Evolutionary conservation across 2,329 filamentous ascomycete species (phyloP).

Genomic region (Penicillium psychrosexuale): DNA sequence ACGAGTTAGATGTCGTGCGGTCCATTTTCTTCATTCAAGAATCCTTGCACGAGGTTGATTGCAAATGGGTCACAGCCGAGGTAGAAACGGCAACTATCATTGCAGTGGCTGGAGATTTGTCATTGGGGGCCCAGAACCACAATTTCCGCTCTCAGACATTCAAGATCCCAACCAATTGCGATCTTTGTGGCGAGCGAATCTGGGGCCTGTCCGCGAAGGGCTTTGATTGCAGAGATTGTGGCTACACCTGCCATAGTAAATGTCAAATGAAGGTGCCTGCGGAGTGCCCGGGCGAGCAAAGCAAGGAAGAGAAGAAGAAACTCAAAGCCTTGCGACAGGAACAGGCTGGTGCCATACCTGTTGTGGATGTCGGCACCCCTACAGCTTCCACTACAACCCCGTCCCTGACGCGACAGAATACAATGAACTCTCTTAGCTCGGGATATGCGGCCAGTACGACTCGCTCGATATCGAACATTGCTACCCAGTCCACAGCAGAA

Average conservation of each 20-base stretch:
- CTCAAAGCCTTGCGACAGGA: constrained; percentile 83
- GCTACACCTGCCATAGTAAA: constrained; percentile 97
- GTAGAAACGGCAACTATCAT: constrained; percentile 92
- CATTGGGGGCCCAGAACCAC: constrained; percentile 87
- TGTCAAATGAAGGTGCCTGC: constrained; percentile 98
- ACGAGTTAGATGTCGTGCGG: constrained; percentile 80
- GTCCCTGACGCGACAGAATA: constrained; percentile 72
- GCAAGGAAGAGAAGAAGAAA: constrained; percentile 93
- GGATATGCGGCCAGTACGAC: constrained; percentile 78
- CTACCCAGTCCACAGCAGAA: constrained; percentile 52
- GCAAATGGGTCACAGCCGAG: constrained; percentile 80
- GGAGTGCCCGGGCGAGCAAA: constrained; percentile 89
- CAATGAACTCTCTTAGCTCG: constrained; percentile 85
- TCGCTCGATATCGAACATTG: constrained; percentile 66
- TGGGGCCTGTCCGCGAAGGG: constrained; percentile 97
- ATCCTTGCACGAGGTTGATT: constrained; percentile 76
- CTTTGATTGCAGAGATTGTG: constrained; percentile 92
- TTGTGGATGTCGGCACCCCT: constrained; percentile 36
- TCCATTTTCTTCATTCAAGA: constrained; percentile 84
- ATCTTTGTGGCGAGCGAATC: constrained; percentile 91
- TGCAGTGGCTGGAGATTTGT: constrained; percentile 86
- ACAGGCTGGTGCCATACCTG: constrained; percentile 60
- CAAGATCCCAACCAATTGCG: constrained; percentile 98
- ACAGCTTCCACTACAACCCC: constrained; percentile 58
- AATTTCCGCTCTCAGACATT: constrained; percentile 99